phyloP scores from a whole-genome alignment of 2,329 filamentous ascomycete species.

The Pseudogymnoascus sp. region DNA sequence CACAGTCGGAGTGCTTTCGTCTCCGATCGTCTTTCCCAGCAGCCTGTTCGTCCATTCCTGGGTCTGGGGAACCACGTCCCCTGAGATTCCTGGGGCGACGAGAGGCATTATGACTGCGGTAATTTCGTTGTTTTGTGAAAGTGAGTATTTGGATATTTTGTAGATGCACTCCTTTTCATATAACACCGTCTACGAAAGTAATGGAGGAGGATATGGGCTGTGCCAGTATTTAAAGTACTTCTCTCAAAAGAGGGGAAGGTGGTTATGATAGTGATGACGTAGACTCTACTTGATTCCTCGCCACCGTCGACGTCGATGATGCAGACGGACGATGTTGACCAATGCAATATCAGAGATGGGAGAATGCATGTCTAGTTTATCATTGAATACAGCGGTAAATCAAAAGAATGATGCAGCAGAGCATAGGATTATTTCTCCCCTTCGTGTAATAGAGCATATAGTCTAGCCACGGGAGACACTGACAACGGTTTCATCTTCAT shows the following conservation, averaged over 20 bases:
- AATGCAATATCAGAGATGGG: background rate
- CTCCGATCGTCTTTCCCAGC: conserved; percentile 3
- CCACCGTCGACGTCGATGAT: background rate
- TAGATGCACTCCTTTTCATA: background rate
- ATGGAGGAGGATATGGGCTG: background rate
- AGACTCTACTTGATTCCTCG: background rate
- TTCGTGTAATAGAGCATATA: background rate
- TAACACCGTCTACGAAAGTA: background rate
- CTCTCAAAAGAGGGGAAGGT: background rate
- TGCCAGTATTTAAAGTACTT: background rate
- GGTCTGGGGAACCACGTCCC: conserved; percentile 1
- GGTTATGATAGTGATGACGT: background rate
- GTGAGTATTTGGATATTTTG: background rate
- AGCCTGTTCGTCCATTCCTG: conserved; percentile 5
- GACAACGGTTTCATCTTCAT: background rate
- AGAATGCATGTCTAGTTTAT: background rate
- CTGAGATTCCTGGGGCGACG: background rate
- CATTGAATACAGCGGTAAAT: background rate
- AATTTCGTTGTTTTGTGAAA: background rate
- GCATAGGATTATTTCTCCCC: background rate
- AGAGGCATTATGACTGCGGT: background rate
- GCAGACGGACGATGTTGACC: background rate
- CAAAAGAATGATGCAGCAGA: background rate
- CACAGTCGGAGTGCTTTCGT: background rate
- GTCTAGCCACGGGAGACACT: background rate